Evolutionary conservation across 495 filamentous ascomycete genomes (phyloP).

Genomic region (Aspergillus nanangensis): DNA sequence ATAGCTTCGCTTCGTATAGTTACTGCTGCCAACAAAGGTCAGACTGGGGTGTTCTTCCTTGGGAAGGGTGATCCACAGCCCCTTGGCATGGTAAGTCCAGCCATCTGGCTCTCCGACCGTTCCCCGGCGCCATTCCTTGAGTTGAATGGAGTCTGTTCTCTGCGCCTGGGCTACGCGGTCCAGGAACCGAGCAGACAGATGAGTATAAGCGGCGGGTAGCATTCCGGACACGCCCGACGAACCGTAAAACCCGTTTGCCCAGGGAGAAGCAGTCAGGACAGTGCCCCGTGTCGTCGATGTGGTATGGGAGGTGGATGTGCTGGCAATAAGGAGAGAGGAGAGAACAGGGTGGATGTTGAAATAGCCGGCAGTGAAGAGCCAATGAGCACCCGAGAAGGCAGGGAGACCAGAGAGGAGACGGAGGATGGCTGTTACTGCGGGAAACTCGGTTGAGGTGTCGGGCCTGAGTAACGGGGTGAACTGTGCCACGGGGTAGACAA

Average conservation of each 20-base stretch:
- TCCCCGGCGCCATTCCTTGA: constrained; percentile 87
- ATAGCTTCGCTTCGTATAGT: constrained; percentile 94
- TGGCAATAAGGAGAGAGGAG: constrained; percentile 70
- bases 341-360: constrained; percentile 90
- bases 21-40: constrained; percentile 83
- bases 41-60: constrained; percentile 58
- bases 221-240: constrained; percentile 85
- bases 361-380: constrained; percentile 97
- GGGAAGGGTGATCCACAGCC: constrained; percentile 83
- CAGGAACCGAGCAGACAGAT: constrained; percentile 79
- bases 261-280: constrained; percentile 88
- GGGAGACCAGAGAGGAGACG: constrained; percentile 52
- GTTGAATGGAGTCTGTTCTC: constrained; percentile 58
- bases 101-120: constrained; percentile 73
- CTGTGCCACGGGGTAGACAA: constrained; percentile 77
- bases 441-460: constrained; percentile 83
- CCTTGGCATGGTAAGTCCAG: constrained; percentile 99
- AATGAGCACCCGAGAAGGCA: constrained; percentile 61
- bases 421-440: constrained; percentile 70
- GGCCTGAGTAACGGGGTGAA: constrained; percentile 77
- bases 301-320: constrained; percentile 31
- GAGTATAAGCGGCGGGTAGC: constrained; percentile 86
- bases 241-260: constrained; percentile 93
- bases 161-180: constrained; percentile 55
- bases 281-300: constrained; percentile 56